Base-by-base conservation (phyloP, 352 stramenopile genomes). In the Phytophthora multivora region DNA sequence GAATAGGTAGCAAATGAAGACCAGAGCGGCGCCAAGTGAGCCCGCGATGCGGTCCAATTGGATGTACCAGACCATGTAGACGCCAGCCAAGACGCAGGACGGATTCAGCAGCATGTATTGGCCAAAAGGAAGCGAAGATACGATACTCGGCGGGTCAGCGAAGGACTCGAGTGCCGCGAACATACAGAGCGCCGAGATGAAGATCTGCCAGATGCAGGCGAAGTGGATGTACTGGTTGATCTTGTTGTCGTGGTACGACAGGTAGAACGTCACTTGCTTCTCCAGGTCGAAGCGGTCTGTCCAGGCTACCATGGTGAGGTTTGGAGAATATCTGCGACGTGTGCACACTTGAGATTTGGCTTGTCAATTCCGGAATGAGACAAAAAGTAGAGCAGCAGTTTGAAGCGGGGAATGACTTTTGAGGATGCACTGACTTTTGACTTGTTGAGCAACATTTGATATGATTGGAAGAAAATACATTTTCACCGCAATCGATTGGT, bases 21-120 rank as follows among this genome's bases (percentile, higher is more conserved):
- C 72, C 13, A 91, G 41, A 0, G 47, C 38, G 1, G 86, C 80
- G 2, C 77, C 80, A 0, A 93, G 30, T 2, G 84, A 80, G 11
- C 84, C 84, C 1, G 80, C 79, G 33, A 74, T 64, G 23, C 46
- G 51, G 63, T 93, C 84, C 16, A 93, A 51, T 18, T 66, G 51
- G 16, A 93, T 86, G 63, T 95, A 94, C 86, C 83, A 95, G n/a
- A 66, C 25, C 73, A 89, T 88, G 72, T 95, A 95, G 31, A 95
- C 52, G 0, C 56, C 54, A 1, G 76, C 70, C 26, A 73, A 65
- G 36, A 93, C 25, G 21, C 79, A 69, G 23, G 79, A 87, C 33
- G 70, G 57, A 66, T 95, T 91, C 16, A 91, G 41, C 11, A 90
- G 61, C 33, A 93, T 66, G 61, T 86, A 88, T 31, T 88, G 48